Percentiles rank a stretch among this genome's conserved stretches.
Conservation (phyloP, 2,329 filamentous ascomycete species). For the Acarospora socialis region DNA sequence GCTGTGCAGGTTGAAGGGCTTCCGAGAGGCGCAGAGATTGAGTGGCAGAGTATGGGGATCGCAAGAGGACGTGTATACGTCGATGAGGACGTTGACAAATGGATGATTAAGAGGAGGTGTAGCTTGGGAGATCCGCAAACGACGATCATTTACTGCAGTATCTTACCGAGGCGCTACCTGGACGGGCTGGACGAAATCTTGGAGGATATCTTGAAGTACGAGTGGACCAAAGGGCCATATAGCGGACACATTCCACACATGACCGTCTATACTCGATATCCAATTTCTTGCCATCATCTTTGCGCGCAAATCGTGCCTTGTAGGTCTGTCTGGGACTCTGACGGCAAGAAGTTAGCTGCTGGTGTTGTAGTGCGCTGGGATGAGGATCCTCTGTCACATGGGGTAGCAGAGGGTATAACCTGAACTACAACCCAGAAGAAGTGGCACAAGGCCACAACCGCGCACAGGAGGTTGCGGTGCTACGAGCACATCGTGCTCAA, state of each 20-base stretch:
- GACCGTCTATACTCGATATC: constrained; percentile 23
- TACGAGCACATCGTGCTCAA: background rate
- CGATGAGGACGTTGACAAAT: no score
- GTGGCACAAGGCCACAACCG: background rate
- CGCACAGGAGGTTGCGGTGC: constrained; percentile 2
- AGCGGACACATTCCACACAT: constrained; percentile 16
- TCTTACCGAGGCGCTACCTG: no score
- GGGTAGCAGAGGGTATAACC: no score
- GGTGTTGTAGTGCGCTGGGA: constrained; percentile 19
- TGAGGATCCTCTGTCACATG: no score
- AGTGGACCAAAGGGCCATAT: background rate
- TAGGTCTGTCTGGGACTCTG: constrained; percentile 25
- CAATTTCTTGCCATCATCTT: constrained; percentile 15
- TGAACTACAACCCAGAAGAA: no score
- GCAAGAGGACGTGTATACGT: no score
- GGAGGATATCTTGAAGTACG: constrained; percentile 10
- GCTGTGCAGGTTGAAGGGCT: constrained; percentile 62
- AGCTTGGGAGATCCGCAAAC: no score
- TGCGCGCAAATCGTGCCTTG: constrained; percentile 28
- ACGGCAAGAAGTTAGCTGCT: constrained; percentile 22
- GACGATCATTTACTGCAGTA: no score
- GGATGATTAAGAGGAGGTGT: no score
- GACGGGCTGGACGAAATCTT: no score
- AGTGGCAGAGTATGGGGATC: constrained; percentile 72
- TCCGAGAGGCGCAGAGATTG: constrained; percentile 58